Evolutionary conservation across 768 basidiomycete species (phyloP).

Genomic region (Mycena vitilis): DNA sequence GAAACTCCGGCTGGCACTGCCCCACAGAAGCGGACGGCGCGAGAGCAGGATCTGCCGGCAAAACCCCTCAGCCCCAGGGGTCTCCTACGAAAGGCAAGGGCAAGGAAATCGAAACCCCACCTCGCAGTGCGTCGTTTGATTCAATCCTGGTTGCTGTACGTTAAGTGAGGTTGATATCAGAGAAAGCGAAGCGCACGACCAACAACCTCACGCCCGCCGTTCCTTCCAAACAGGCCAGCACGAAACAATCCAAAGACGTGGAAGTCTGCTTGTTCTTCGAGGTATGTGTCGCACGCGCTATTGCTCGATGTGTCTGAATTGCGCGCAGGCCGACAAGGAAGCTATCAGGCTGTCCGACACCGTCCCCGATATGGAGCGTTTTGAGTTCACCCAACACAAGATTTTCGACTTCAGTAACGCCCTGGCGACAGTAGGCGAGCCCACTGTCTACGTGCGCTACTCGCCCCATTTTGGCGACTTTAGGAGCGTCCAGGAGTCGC

Average conservation of each 20-base stretch:
- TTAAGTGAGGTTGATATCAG: neutral
- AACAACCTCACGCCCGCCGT: neutral
- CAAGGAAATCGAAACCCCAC: neutral
- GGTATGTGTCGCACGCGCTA: neutral
- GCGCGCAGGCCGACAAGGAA: neutral
- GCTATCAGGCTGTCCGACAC: neutral
- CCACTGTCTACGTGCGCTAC: neutral
- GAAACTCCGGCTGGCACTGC: too few relatives aligned
- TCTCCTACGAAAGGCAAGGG: too few relatives aligned
- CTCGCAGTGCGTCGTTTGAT: neutral
- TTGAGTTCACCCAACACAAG: neutral
- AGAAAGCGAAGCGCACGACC: neutral
- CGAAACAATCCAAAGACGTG: neutral
- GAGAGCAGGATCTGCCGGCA: neutral
- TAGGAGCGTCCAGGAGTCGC: neutral
- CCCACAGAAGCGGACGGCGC: too few relatives aligned
- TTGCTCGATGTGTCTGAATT: neutral
- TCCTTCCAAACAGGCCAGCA: neutral
- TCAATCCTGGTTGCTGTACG: neutral
- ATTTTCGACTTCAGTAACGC: neutral
- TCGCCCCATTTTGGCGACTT: constrained; percentile 4
- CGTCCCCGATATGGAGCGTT: neutral
- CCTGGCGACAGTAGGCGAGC: neutral
- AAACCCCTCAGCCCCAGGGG: too few relatives aligned
- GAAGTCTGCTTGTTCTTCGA: neutral